Conservation (phyloP, 2,329 filamentous ascomycete genomes). For the Apiospora saccharicola region DNA sequence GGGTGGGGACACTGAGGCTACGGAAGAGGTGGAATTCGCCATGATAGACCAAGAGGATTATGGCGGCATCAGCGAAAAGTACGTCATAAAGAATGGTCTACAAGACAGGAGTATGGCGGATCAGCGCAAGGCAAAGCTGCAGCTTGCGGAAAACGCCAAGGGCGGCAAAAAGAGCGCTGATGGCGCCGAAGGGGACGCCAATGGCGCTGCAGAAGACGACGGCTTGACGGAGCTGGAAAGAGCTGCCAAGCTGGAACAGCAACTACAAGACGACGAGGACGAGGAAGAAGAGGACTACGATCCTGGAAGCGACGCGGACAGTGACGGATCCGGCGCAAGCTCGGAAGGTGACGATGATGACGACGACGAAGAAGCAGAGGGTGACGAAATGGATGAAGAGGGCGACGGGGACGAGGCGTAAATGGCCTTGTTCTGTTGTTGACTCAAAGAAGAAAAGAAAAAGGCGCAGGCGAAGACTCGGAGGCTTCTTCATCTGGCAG, state of each 20-base stretch:
- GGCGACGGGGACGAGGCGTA: conserved; percentile 12
- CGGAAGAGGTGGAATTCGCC: conserved; percentile 70
- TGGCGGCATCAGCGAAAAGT: conserved; percentile 66
- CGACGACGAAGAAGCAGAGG: conserved; percentile 55
- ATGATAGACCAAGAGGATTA: conserved; percentile 77
- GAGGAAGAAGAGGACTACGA: conserved; percentile 73
- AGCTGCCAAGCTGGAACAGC: conserved; percentile 55
- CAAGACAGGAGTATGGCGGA: conserved; percentile 75
- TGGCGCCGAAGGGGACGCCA: conserved; percentile 49
- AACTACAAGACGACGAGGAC: conserved; percentile 64
- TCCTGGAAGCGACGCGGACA: conserved; percentile 66
- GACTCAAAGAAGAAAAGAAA: no score
- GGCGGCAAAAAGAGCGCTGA: conserved; percentile 53
- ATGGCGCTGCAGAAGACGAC: conserved; percentile 45
- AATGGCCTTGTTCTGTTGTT: background rate
- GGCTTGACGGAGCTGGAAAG: conserved; percentile 56
- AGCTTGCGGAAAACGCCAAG: conserved; percentile 66
- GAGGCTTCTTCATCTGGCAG: background rate
- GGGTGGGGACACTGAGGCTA: conserved; percentile 51
- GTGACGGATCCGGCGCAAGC: conserved; percentile 61
- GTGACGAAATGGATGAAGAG: conserved; percentile 45
- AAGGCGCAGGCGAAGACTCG: background rate
- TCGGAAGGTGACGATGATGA: conserved; percentile 62
- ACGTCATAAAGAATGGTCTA: conserved; percentile 66
- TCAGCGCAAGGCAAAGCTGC: conserved; percentile 68